Conservation (phyloP, 345 rosid species). For the Balakata baccata region DNA sequence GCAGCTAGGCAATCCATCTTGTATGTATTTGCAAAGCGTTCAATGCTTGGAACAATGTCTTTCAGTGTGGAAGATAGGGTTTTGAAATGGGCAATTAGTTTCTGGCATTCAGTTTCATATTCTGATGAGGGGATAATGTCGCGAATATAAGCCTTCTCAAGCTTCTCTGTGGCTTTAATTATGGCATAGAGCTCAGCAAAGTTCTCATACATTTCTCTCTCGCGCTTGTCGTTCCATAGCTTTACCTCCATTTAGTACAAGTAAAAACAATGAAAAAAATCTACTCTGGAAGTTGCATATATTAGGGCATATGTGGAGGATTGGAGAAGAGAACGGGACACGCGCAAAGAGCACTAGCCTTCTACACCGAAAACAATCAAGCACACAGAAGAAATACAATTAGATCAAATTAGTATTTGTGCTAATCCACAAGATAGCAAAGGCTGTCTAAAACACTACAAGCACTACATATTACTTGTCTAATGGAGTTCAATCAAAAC, state of each 20-base stretch:
- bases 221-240: conserved; percentile 94
- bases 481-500: too few relatives aligned
- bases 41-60: conserved; percentile 76
- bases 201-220: conserved; percentile 94
- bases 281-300: not conserved
- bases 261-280: not conserved
- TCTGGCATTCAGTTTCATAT: conserved; percentile 83
- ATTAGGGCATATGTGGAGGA: conserved; percentile 20
- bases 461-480: not conserved
- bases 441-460: not conserved
- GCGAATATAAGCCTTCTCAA: conserved; percentile 85
- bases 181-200: conserved; percentile 95
- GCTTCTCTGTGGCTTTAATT: conserved; percentile 93
- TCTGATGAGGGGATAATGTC: conserved; percentile 70
- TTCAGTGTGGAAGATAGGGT: conserved; percentile 71
- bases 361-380: conserved; percentile 33
- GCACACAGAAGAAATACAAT: not conserved
- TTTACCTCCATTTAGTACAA: conserved; percentile 74
- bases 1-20: conserved; percentile 97
- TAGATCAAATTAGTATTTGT: not conserved
- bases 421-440: conserved; percentile 12
- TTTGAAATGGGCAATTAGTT: conserved; percentile 88
- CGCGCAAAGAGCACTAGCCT: conserved; percentile 67
- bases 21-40: conserved; percentile 84
- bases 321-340: conserved; percentile 98